phyloP scores from a whole-genome alignment of 306 rosid genomes.

The Pyrus communis region DNA sequence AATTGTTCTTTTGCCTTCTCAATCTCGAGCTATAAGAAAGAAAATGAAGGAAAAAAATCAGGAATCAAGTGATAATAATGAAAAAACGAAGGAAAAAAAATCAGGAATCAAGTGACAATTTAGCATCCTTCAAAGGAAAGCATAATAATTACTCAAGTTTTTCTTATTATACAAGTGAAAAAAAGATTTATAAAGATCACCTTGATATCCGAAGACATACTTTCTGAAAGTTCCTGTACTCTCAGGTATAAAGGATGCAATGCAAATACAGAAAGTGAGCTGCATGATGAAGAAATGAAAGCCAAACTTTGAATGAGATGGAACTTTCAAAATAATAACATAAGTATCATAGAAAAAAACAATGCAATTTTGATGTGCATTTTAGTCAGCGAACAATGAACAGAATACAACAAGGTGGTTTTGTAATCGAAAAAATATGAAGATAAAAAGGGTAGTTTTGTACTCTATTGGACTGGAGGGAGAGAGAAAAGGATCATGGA shows the following conservation, averaged over 20 bases:
- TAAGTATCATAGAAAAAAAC: not conserved
- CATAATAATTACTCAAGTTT: not conserved
- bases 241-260: conserved; percentile 90
- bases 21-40: conserved; percentile 59
- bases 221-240: conserved; percentile 80
- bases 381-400: not conserved
- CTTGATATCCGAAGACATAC: conserved; percentile 70
- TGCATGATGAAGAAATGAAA: conserved; percentile 31
- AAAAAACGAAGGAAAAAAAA: not conserved
- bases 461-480: not conserved
- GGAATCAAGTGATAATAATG: not conserved
- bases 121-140: conserved; percentile 5
- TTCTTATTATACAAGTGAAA: conserved; percentile 1
- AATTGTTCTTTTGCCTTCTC: conserved; percentile 60
- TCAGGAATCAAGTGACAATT: not conserved
- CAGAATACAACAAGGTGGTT: not conserved
- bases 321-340: not conserved
- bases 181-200: conserved; percentile 21
- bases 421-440: too few relatives aligned
- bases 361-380: not conserved
- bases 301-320: conserved; percentile 8
- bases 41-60: not conserved
- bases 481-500: not conserved
- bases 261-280: conserved; percentile 94
- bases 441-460: not conserved